phyloP scores from a whole-genome alignment of 192 early-diverging fungal genomes.

The Mortierella alpina region DNA sequence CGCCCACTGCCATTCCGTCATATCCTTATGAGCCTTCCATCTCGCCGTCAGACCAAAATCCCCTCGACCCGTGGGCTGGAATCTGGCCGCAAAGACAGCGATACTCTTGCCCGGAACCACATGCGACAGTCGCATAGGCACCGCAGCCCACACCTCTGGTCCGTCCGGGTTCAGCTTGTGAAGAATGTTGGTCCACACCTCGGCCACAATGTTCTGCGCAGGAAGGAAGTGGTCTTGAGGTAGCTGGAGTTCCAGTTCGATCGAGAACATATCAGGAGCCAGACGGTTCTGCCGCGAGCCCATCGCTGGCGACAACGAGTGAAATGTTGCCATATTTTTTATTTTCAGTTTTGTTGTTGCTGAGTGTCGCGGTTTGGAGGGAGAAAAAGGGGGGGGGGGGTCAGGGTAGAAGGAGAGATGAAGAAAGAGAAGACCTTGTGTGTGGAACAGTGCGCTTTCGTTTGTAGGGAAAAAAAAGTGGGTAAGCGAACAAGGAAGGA shows the following conservation, averaged over 20 bases:
- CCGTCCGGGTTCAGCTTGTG: conserved; percentile 41
- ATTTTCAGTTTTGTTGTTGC: neutral
- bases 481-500: neutral
- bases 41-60: conserved; percentile 47
- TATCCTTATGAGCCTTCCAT: conserved; percentile 40
- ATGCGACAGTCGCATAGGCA: conserved; percentile 43
- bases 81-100: conserved; percentile 33
- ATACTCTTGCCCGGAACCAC: conserved; percentile 31
- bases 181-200: conserved; percentile 51
- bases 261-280: conserved; percentile 38
- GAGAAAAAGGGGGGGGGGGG: neutral
- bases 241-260: conserved; percentile 27
- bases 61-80: conserved; percentile 43
- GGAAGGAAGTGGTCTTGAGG: conserved; percentile 48
- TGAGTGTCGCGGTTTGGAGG: neutral
- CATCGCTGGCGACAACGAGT: conserved; percentile 31
- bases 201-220: conserved; percentile 31
- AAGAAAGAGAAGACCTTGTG: neutral
- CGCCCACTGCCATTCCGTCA: conserved; percentile 42
- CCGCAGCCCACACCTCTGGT: conserved; percentile 33
- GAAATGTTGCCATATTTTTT: conserved; percentile 38
- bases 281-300: conserved; percentile 30
- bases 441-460: neutral
- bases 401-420: neutral
- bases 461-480: neutral